A percentile compares a stretch with the other conserved stretches of the same genome.
Conservation (phyloP, 2,329 filamentous ascomycete genomes). For the Pezicula rhizophila region DNA sequence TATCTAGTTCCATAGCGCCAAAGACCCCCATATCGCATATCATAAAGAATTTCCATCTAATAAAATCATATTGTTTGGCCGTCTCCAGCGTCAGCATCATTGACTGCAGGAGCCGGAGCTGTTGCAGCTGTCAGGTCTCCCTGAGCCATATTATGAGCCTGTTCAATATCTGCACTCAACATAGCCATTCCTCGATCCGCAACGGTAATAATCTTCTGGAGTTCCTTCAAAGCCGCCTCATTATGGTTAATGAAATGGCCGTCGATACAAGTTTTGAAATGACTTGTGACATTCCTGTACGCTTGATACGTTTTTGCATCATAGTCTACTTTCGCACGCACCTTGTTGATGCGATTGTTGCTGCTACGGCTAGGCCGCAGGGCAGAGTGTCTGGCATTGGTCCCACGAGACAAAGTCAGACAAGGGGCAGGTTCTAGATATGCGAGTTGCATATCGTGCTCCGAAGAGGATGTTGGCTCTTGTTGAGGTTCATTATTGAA, state of each 20-base stretch:
- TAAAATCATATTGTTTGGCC: no score
- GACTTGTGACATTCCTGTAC: conserved; percentile 23
- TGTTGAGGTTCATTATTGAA: no score
- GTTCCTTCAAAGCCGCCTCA: conserved; percentile 21
- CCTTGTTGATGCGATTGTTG: neutral
- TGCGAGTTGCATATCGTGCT: no score
- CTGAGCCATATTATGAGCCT: conserved; percentile 4
- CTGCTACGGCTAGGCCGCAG: neutral
- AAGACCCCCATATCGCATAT: no score
- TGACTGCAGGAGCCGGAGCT: no score
- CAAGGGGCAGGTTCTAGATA: no score
- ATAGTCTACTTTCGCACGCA: conserved; percentile 11
- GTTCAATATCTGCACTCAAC: conserved; percentile 15
- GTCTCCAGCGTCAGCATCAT: no score
- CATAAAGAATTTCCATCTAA: no score
- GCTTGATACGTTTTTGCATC: conserved; percentile 24
- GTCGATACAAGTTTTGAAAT: conserved; percentile 25
- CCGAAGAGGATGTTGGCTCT: no score
- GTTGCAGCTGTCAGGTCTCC: neutral
- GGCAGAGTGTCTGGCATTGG: neutral
- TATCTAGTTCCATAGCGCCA: no score
- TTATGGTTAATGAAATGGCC: conserved; percentile 27
- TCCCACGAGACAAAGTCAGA: no score
- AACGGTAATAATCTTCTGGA: conserved; percentile 25
- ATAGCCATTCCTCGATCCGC: conserved; percentile 26